Percentiles rank a stretch among this genome's conserved stretches.
Conservation (phyloP, 2,329 filamentous ascomycete species). For the Colletotrichum higginsianum region DNA sequence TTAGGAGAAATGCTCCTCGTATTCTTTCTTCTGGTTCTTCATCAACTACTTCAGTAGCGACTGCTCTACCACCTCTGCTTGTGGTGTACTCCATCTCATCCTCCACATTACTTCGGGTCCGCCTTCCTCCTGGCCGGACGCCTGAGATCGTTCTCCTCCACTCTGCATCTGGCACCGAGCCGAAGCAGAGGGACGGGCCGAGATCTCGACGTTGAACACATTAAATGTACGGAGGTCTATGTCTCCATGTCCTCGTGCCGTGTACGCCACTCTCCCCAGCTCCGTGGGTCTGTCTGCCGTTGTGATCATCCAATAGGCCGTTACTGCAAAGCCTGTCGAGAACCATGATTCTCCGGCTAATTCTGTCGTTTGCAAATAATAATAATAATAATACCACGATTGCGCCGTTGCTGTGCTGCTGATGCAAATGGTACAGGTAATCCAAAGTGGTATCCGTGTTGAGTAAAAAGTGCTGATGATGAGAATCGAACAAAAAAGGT, state of each 20-base stretch:
- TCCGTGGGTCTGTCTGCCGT: conserved; percentile 34
- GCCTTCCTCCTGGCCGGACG: conserved; percentile 32
- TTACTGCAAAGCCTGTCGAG: conserved; percentile 35
- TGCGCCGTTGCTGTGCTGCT: conserved; percentile 45
- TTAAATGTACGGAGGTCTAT: conserved; percentile 42
- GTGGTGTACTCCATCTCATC: conserved; percentile 35
- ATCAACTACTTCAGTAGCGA: conserved; percentile 44
- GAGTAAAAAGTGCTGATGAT: conserved; percentile 39
- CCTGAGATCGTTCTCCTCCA: background rate
- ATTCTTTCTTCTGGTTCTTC: conserved; percentile 28
- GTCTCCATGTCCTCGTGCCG: conserved; percentile 25
- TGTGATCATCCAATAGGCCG: conserved; percentile 37
- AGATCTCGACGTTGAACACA: conserved; percentile 38
- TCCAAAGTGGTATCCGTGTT: conserved; percentile 41
- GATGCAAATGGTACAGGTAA: conserved; percentile 42
- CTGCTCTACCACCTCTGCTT: conserved; percentile 44
- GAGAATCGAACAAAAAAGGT: conserved; percentile 32
- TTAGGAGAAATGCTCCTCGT: conserved; percentile 28
- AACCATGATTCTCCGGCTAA: conserved; percentile 23
- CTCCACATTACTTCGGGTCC: conserved; percentile 38
- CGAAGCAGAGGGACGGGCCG: background rate
- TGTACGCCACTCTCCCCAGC: conserved; percentile 22
- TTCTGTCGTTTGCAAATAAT: conserved; percentile 36
- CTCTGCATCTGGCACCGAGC: background rate
- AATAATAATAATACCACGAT: conserved; percentile 37